These are phyloP conservation scores for Scheffersomyces stipitis DNA, from an alignment of 805 yeast species.

Conservation along the genomic window DNA sequence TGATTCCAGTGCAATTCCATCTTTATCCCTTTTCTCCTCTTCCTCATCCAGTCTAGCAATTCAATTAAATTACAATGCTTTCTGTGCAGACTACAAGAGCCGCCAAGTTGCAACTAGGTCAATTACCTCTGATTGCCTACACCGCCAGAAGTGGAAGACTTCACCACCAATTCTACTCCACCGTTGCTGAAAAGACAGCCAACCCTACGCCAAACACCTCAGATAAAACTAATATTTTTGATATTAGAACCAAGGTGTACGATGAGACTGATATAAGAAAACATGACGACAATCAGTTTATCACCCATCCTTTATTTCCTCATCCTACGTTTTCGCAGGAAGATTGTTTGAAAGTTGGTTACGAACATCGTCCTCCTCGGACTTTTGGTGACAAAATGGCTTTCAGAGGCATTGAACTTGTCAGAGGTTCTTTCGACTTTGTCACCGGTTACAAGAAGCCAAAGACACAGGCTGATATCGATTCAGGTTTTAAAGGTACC, in stretches of 20 bases:
- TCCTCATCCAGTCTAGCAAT: no score
- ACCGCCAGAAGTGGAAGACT: not conserved
- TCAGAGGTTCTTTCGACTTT: slow-evolving; percentile 55
- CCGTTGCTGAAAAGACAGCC: not conserved
- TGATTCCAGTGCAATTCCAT: no score
- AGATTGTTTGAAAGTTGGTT: slow-evolving; percentile 38
- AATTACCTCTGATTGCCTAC: not conserved
- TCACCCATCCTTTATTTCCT: slow-evolving; percentile 40
- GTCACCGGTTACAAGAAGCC: slow-evolving; percentile 68
- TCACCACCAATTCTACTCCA: not conserved
- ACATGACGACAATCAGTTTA: slow-evolving; percentile 32
- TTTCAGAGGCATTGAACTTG: slow-evolving; percentile 40
- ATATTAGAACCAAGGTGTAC: slow-evolving; percentile 27
- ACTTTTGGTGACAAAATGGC: slow-evolving; percentile 55
- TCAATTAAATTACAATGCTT: not conserved
- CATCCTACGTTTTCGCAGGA: slow-evolving; percentile 32
- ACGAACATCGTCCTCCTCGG: slow-evolving; percentile 53
- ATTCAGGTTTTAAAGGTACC: slow-evolving; percentile 33
- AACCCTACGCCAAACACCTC: not conserved
- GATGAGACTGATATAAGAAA: slow-evolving; percentile 17
- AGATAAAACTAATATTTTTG: slow-evolving; percentile 7
- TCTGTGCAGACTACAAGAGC: not conserved
- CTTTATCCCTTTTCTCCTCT: no score
- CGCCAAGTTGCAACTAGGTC: not conserved
- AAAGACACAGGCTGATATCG: slow-evolving; percentile 25